Percentiles rank a stretch among this genome's conserved stretches.
phyloP scores from a whole-genome alignment of 2,329 filamentous ascomycete species.

The Colletotrichum sp. region DNA sequence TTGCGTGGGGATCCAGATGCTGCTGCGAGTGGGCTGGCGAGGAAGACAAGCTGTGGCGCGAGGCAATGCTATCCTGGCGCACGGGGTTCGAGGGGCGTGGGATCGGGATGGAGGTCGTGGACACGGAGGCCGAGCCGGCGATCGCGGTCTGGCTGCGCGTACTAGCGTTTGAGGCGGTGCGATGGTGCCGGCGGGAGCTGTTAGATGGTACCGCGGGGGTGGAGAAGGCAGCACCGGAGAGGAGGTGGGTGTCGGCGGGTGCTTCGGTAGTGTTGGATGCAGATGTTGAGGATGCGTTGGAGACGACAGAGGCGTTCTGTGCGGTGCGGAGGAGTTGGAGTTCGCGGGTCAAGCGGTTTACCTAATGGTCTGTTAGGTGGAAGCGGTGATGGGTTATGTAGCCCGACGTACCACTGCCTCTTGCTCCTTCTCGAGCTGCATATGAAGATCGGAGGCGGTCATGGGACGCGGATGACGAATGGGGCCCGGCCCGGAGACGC shows the following conservation, averaged over 20 bases:
- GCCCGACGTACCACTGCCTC: slow-evolving; percentile 77
- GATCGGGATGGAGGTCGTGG: slow-evolving; percentile 47
- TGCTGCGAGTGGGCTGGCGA: slow-evolving; percentile 45
- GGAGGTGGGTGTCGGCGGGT: slow-evolving; percentile 54
- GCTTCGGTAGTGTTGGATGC: slow-evolving; percentile 54
- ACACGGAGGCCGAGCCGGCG: slow-evolving; percentile 40
- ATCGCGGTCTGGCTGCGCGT: slow-evolving; percentile 55
- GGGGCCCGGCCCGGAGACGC: slow-evolving; percentile 69
- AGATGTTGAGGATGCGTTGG: slow-evolving; percentile 68
- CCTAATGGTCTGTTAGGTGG: slow-evolving; percentile 51
- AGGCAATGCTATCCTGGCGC: slow-evolving; percentile 61
- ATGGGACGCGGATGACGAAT: slow-evolving; percentile 86
- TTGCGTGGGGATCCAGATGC: slow-evolving; percentile 38
- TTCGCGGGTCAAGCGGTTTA: slow-evolving; percentile 92
- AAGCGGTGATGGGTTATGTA: not conserved
- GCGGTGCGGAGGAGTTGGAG: slow-evolving; percentile 79
- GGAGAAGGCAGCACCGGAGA: slow-evolving; percentile 63
- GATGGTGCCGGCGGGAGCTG: slow-evolving; percentile 57
- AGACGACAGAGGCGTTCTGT: slow-evolving; percentile 70
- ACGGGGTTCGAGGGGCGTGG: slow-evolving; percentile 50
- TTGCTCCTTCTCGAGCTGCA: slow-evolving; percentile 92
- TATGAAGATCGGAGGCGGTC: slow-evolving; percentile 87
- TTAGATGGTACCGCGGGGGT: slow-evolving; percentile 61
- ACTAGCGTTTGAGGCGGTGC: slow-evolving; percentile 63
- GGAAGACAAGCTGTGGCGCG: slow-evolving; percentile 55